phyloP scores from a whole-genome alignment of 495 filamentous ascomycete species.

The Penicillium longicatenatum region DNA sequence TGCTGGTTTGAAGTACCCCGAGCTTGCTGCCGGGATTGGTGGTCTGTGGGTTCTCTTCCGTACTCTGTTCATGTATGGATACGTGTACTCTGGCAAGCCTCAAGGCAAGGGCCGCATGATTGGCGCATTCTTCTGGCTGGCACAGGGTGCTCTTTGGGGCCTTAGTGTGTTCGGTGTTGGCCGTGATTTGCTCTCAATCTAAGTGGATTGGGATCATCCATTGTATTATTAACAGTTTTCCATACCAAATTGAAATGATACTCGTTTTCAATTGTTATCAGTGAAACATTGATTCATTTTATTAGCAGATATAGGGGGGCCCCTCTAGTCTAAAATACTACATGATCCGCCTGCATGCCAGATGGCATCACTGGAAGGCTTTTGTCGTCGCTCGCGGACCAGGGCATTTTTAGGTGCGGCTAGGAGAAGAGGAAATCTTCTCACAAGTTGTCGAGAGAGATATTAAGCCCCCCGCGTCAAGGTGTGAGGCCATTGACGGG shows the following conservation, averaged over 20 bases:
- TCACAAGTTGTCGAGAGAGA: too few relatives aligned
- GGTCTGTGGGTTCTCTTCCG: slow-evolving; percentile 58
- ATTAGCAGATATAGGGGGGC: too few relatives aligned
- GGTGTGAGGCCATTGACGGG: too few relatives aligned
- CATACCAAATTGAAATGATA: background rate
- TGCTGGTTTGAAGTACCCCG: slow-evolving; percentile 60
- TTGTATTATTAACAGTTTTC: background rate
- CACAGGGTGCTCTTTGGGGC: slow-evolving; percentile 47
- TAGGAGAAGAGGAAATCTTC: too few relatives aligned
- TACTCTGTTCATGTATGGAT: slow-evolving; percentile 60
- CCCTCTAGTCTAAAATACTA: too few relatives aligned
- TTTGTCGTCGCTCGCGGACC: too few relatives aligned
- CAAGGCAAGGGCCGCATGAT: slow-evolving; percentile 50
- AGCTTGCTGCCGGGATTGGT: slow-evolving; percentile 52
- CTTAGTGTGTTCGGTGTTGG: slow-evolving; percentile 48
- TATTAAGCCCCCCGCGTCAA: too few relatives aligned
- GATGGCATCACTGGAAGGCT: too few relatives aligned
- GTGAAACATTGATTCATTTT: too few relatives aligned
- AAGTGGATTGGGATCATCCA: background rate
- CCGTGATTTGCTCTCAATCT: slow-evolving; percentile 31
- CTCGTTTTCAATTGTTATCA: background rate
- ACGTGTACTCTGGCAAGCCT: slow-evolving; percentile 49
- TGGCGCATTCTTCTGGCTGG: slow-evolving; percentile 41
- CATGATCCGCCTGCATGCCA: too few relatives aligned
- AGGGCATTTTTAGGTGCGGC: too few relatives aligned